Percentiles rank a stretch among this genome's conserved stretches.
These are phyloP conservation scores for Salix koriyanagi DNA, from an alignment of 345 rosid genomes.

Conservation along the genomic window DNA sequence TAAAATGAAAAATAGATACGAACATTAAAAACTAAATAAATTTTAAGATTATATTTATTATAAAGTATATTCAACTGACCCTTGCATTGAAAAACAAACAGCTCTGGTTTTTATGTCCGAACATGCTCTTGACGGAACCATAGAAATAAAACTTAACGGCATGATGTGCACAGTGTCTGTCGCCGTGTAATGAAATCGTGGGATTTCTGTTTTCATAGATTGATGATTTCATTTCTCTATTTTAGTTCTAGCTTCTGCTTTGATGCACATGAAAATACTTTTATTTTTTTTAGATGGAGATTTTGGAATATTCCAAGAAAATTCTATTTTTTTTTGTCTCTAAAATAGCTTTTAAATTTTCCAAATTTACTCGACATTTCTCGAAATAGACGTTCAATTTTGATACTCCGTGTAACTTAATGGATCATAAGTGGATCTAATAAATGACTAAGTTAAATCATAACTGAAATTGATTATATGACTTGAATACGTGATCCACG, in stretches of 20 bases:
- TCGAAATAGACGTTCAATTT: not conserved
- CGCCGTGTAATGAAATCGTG: not conserved
- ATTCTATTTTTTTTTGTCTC: not conserved
- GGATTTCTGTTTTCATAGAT: too few relatives aligned
- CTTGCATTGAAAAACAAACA: not conserved
- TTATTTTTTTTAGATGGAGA: too few relatives aligned
- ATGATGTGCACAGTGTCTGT: not conserved
- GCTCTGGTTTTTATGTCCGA: not conserved
- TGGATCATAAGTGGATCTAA: not conserved
- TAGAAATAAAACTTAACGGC: not conserved
- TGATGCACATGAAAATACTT: too few relatives aligned
- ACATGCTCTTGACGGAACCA: not conserved
- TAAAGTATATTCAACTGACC: too few relatives aligned
- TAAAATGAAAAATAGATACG: too few relatives aligned
- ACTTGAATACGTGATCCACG: too few relatives aligned
- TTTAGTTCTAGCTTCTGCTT: too few relatives aligned
- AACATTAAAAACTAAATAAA: too few relatives aligned
- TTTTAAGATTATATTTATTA: too few relatives aligned
- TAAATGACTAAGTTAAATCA: not conserved
- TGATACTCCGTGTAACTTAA: not conserved
- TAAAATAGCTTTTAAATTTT: not conserved
- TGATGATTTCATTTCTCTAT: too few relatives aligned
- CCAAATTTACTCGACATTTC: not conserved
- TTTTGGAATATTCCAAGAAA: not conserved
- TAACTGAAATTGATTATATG: too few relatives aligned